Evolutionary conservation across 1,139 yeast species (phyloP).

Genomic region (Saccharomycopsis hybrid): DNA sequence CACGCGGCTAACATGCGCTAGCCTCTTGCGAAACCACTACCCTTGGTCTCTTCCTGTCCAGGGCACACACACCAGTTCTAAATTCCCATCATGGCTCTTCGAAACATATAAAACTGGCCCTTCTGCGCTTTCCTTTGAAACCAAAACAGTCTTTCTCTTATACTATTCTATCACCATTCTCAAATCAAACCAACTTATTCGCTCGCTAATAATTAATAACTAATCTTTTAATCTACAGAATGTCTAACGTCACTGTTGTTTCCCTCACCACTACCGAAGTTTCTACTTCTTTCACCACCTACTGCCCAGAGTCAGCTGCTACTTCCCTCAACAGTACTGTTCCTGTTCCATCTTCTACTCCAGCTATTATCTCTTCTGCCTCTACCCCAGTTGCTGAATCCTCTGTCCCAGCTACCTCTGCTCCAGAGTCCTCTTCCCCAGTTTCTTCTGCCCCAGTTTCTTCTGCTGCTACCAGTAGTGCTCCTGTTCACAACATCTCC

Average conservation of each 20-base stretch:
- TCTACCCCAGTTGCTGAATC: conserved; percentile 27
- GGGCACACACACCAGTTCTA: no score
- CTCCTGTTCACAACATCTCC: conserved; percentile 25
- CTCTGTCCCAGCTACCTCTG: conserved; percentile 2
- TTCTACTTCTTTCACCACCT: conserved; percentile 19
- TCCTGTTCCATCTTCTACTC: conserved; percentile 36
- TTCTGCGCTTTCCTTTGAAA: no score
- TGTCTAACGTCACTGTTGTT: conserved; percentile 23
- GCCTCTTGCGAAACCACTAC: no score
- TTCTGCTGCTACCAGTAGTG: no score
- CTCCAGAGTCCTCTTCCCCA: conserved; percentile 32
- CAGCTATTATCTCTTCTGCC: conserved; percentile 33
- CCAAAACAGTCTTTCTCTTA: no score
- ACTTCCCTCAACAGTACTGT: conserved; percentile 30
- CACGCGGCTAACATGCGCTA: no score
- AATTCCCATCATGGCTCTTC: no score
- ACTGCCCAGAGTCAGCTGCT: conserved; percentile 28
- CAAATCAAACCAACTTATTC: conserved; percentile 4
- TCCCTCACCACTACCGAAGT: no score
- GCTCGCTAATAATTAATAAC: conserved; percentile 1
- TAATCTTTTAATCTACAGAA: not conserved
- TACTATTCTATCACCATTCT: no score
- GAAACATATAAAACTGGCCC: no score
- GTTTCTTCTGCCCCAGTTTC: conserved; percentile 28
- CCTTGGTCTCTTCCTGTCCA: no score